Percentiles rank a stretch among this genome's conserved stretches.
Conservation (phyloP, 2,329 filamentous ascomycete genomes). For the Exophiala aquamarina region DNA sequence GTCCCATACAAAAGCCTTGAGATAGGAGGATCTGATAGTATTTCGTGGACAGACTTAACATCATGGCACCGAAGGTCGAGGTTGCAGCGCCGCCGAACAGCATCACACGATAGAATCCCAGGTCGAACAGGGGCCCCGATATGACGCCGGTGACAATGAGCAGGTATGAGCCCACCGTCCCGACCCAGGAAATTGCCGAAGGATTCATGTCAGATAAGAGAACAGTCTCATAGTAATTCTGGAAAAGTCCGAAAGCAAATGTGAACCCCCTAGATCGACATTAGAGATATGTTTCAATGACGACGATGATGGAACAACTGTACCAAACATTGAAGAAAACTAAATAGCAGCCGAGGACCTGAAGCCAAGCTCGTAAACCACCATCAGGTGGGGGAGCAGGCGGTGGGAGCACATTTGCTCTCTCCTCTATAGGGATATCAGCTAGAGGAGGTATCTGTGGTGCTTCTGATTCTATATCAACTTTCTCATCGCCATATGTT, state of each 20-base stretch:
- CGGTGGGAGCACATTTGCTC: constrained; percentile 9
- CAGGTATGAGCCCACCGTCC: constrained; percentile 77
- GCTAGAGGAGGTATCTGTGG: constrained; percentile 3
- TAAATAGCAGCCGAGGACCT: constrained; percentile 79
- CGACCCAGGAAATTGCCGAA: constrained; percentile 81
- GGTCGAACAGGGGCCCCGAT: constrained; percentile 83
- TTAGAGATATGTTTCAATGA: constrained; percentile 7
- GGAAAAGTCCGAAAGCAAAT: constrained; percentile 62
- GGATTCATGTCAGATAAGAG: constrained; percentile 70
- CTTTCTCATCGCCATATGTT: constrained; percentile 7
- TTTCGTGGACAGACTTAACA: constrained; percentile 36
- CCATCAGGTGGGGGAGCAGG: constrained; percentile 63
- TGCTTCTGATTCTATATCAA: constrained; percentile 10
- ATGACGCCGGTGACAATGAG: constrained; percentile 82
- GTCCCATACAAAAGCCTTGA: constrained; percentile 48
- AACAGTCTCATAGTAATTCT: constrained; percentile 72
- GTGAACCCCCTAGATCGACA: constrained; percentile 22
- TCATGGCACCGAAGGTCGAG: constrained; percentile 22
- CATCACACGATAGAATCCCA: constrained; percentile 73
- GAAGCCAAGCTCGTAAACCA: constrained; percentile 73
- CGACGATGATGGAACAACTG: constrained; percentile 66
- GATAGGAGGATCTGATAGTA: constrained; percentile 56
- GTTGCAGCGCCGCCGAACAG: constrained; percentile 47
- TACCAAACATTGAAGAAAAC: constrained; percentile 72
- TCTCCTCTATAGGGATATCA: constrained; percentile 13